These are phyloP conservation scores for Citrus mangshanensis DNA, from an alignment of 345 rosid species.

Conservation along the genomic window DNA sequence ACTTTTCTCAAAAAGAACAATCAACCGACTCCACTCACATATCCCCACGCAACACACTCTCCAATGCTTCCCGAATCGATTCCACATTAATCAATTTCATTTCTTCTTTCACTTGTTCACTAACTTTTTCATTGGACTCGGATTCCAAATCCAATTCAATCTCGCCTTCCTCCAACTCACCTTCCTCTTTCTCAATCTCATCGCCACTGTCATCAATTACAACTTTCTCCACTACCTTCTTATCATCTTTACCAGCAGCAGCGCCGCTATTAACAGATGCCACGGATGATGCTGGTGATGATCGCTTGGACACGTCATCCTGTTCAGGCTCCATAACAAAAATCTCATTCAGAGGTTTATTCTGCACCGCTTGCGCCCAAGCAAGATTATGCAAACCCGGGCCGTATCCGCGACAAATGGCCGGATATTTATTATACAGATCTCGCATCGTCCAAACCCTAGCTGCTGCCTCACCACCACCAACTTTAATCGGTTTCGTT, in stretches of 20 bases:
- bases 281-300: conserved; percentile 37
- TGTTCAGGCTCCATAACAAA: conserved; percentile 50
- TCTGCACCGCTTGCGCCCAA: conserved; percentile 98
- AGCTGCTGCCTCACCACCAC: conserved; percentile 25
- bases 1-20: conserved; percentile 4
- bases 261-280: conserved; percentile 34
- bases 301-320: conserved; percentile 38
- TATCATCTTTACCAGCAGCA: neutral
- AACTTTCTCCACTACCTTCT: conserved; percentile 32
- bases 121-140: conserved; percentile 24
- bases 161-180: conserved; percentile 97
- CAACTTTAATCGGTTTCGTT: conserved; percentile 16
- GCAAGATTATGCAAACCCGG: conserved; percentile 75
- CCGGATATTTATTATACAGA: conserved; percentile 52
- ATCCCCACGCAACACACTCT: conserved; percentile 52
- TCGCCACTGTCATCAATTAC: conserved; percentile 62
- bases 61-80: conserved; percentile 52
- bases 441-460: conserved; percentile 91
- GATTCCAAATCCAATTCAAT: conserved; percentile 83
- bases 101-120: conserved; percentile 11
- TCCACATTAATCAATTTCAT: conserved; percentile 11
- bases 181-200: conserved; percentile 80
- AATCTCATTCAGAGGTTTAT: conserved; percentile 62
- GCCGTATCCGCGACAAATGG: conserved; percentile 41
- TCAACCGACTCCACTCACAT: conserved; percentile 54